Evolutionary conservation across 2,329 filamentous ascomycete species (phyloP).

Genomic region (Coleophoma crateriformis): DNA sequence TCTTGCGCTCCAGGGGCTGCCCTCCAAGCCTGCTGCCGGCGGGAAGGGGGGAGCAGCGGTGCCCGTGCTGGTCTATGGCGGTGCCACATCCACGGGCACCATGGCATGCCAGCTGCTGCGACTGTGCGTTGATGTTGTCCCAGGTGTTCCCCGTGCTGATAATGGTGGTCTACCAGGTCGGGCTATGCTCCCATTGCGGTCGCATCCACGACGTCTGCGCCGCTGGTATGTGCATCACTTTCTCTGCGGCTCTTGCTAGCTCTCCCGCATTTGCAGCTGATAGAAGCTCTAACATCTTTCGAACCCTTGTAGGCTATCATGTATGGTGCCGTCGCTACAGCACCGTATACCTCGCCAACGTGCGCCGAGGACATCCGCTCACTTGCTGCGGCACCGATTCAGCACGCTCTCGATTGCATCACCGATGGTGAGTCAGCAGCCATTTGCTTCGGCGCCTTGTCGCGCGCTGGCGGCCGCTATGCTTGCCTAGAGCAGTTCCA

Average conservation of each 20-base stretch:
- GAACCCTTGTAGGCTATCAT: conserved; percentile 3
- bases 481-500: conserved; percentile 24
- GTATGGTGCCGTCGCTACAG: conserved; percentile 17
- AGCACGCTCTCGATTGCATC: conserved; percentile 27
- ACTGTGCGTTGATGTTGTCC: conserved; percentile 8
- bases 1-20: neutral
- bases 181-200: conserved; percentile 8
- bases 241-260: conserved; percentile 7
- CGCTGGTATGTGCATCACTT: too few species aligned
- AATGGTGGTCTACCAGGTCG: neutral
- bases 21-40: neutral
- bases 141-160: conserved; percentile 6
- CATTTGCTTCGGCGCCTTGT: conserved; percentile 21
- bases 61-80: conserved; percentile 26
- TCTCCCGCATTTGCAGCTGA: conserved; percentile 13
- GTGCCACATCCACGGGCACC: conserved; percentile 21
- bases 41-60: neutral
- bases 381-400: conserved; percentile 11
- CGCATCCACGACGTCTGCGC: neutral
- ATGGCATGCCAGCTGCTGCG: conserved; percentile 24
- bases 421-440: conserved; percentile 20
- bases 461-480: conserved; percentile 25
- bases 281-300: conserved; percentile 13
- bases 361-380: conserved; percentile 10
- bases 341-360: conserved; percentile 15